A percentile compares a stretch with the other conserved stretches of the same genome.
These are phyloP conservation scores for Rhododendron vialii DNA, from an alignment of 148 eudicot species.

Conservation along the genomic window DNA sequence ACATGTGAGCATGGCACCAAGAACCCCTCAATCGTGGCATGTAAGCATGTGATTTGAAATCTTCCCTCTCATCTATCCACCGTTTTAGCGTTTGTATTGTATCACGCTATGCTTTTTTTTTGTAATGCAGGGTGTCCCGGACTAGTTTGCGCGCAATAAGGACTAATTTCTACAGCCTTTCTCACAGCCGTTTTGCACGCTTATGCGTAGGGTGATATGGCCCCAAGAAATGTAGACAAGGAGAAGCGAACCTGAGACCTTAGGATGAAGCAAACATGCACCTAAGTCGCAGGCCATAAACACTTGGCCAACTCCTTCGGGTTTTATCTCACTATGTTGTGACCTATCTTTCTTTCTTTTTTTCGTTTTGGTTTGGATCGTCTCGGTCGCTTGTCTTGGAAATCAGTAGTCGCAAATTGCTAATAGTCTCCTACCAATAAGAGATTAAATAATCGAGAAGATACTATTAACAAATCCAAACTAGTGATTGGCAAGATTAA, in stretches of 20 bases:
- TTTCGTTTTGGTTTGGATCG: no score
- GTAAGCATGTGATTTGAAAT: constrained; percentile 11
- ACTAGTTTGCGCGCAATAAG: no score
- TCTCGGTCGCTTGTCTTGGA: no score
- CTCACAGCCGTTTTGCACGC: not conserved
- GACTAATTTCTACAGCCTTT: not conserved
- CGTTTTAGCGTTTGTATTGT: not conserved
- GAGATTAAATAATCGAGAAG: no score
- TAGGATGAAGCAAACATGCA: not conserved
- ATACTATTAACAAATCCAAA: no score
- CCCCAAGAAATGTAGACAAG: no score
- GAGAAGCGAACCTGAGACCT: not conserved
- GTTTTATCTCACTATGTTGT: not conserved
- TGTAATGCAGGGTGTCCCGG: not conserved
- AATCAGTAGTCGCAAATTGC: no score
- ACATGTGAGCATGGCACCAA: constrained; percentile 23
- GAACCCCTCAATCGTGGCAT: not conserved
- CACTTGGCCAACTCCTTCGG: no score
- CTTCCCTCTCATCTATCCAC: not conserved
- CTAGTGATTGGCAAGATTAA: no score
- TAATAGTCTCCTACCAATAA: no score
- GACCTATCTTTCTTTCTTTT: not conserved
- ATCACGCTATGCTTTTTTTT: not conserved
- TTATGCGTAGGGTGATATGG: not conserved
- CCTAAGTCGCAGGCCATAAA: not conserved